A percentile compares a stretch with the other conserved stretches of the same genome.
These are phyloP conservation scores for Golubevia pallescens DNA, from an alignment of 1,284 basidiomycete species.

Conservation along the genomic window DNA sequence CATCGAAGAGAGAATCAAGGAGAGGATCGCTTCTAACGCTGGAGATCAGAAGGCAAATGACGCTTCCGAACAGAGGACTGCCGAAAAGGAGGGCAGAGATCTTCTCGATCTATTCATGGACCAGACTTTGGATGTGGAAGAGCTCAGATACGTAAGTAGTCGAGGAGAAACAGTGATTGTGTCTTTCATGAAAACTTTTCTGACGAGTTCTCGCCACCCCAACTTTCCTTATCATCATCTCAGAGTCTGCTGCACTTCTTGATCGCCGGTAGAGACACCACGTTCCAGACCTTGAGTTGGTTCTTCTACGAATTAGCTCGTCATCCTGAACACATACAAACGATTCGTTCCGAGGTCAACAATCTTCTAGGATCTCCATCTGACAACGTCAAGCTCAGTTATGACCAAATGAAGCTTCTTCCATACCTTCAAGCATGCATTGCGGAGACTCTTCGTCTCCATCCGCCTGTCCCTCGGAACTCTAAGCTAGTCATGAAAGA, in stretches of 20 bases:
- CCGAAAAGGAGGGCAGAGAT: constrained; percentile 38
- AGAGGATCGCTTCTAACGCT: neutral
- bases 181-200: neutral
- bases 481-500: constrained; percentile 38
- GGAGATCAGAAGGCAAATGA: neutral
- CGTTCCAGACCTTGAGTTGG: constrained; percentile 41
- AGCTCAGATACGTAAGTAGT: constrained; percentile 15
- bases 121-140: constrained; percentile 28
- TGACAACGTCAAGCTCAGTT: constrained; percentile 24
- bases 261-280: constrained; percentile 50
- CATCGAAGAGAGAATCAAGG: constrained; percentile 29
- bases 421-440: constrained; percentile 43
- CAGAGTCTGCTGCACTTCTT: constrained; percentile 45
- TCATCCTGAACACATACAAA: constrained; percentile 25
- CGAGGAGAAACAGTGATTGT: neutral
- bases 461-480: constrained; percentile 41
- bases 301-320: constrained; percentile 37
- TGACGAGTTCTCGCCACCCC: neutral
- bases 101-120: constrained; percentile 52
- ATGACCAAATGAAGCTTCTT: constrained; percentile 34
- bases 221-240: constrained; percentile 15
- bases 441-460: constrained; percentile 36
- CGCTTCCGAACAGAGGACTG: constrained; percentile 1
- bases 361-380: constrained; percentile 16
- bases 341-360: constrained; percentile 30